Evolutionary conservation across 2,329 filamentous ascomycete species (phyloP), one percentile per base, ranked within the genome.

Genomic region (Fusarium tjaetaba): DNA sequence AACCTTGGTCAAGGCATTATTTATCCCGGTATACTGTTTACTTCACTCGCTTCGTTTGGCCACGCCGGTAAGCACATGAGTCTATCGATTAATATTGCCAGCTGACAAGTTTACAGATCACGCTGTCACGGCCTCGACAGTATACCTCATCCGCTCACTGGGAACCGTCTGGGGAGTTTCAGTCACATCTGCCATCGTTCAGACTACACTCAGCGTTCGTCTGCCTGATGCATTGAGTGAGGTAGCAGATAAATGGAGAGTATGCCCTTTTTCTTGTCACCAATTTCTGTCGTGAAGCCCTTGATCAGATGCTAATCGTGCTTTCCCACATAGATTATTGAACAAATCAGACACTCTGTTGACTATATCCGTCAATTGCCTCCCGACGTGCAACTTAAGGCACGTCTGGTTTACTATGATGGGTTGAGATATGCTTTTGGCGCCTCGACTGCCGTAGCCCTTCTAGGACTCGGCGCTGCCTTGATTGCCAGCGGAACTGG

Each of bases 81-180:
- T 3, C 4, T 11, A 11, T 42, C 11, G 22, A 56, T 28, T 15
- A 20, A 24, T 18, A 43, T 30, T 32, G 26, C 7, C 42, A 3
- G 9, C 62, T 74, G 15, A 71, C 38, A 32, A 16, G 7, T 28
- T 6, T 32, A 7, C 36, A 90, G 90, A 91, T 59, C 89, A 92
- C 74, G 89, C 89, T 16, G 89, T 91, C 4, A 88, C 87, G 0
- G 86, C 89, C 5, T 91, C 89, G 4, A 90, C 88, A 0, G 87
- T 91, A 11, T 92, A 92, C 77, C 84, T 92, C 26, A 86, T 92
- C 48, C 87, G 90, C 32, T 91, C 89, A 1, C 81, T 92, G 7
- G 90, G 90, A 4, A 88, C 86, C 0, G 89, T 92, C 22, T 92
- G 89, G 86, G 90, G 90, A 15, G 90, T 92, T 4, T 89, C 90